A percentile compares a stretch with the other conserved stretches of the same genome.
Conservation (phyloP, 2,329 filamentous ascomycete genomes). For the Rhexocercosporidium sp. region DNA sequence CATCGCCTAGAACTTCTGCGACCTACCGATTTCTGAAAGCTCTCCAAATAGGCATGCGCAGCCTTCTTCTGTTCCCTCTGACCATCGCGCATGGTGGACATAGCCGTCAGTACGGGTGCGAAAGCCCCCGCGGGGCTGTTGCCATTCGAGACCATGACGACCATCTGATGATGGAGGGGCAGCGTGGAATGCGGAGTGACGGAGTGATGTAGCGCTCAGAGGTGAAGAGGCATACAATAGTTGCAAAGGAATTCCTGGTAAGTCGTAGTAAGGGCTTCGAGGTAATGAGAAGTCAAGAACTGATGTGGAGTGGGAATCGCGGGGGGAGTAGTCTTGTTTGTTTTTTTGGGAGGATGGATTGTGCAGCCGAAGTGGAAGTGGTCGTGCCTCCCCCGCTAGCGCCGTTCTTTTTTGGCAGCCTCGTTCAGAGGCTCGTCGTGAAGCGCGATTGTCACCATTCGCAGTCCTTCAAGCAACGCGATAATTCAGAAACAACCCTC, state of each 20-base stretch:
- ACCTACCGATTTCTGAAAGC: slow-evolving; percentile 97
- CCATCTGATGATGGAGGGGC: slow-evolving; percentile 41
- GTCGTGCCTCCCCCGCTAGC: slow-evolving; percentile 15
- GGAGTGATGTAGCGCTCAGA: slow-evolving; percentile 17
- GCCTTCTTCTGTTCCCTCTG: slow-evolving; percentile 84
- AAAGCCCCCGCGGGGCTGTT: slow-evolving; percentile 73
- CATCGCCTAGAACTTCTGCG: slow-evolving; percentile 17
- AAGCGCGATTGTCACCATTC: background rate
- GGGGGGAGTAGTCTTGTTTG: background rate
- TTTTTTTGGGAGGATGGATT: slow-evolving; percentile 10
- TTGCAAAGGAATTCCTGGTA: background rate
- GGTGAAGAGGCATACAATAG: slow-evolving; percentile 21
- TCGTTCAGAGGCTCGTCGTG: slow-evolving; percentile 9
- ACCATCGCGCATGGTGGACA: slow-evolving; percentile 89
- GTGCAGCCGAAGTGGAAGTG: slow-evolving; percentile 4
- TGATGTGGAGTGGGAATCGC: background rate
- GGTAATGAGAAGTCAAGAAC: background rate
- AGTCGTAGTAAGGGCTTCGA: background rate
- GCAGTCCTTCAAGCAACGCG: background rate
- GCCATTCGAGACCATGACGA: slow-evolving; percentile 53
- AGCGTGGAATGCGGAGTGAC: slow-evolving; percentile 23
- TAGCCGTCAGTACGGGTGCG: slow-evolving; percentile 83
- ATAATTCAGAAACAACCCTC: background rate
- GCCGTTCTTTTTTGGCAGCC: slow-evolving; percentile 15
- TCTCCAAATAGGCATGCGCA: slow-evolving; percentile 88